Base-by-base conservation (phyloP, 148 eudicot genomes). In the Limonium bicolor region DNA sequence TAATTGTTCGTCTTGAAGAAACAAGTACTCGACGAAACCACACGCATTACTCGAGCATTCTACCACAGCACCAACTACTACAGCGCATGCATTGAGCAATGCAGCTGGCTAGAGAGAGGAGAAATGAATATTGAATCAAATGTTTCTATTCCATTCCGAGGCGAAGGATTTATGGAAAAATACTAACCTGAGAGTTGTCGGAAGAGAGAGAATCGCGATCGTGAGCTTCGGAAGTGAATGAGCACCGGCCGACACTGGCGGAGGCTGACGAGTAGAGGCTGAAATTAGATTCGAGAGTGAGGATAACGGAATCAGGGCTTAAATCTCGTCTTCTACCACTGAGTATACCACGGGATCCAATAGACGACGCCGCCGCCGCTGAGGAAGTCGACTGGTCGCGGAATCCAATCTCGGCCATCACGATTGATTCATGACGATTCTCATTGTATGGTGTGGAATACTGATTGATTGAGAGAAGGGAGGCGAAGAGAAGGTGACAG, bases 221-320 rank as follows among this genome's bases (percentile, higher is more conserved):
- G 39, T 48, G 70, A 7, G 51, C 58, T 29, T 78, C 80, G 9
- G 84, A 72, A 2, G 85, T 67, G 50, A 67, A 77, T 26, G 90
- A 77, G 61, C 77, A 77, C 18, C 86, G 79, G 32, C 71, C 82
- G 2, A 68, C 85, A 23, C 81, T 69, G 6, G 58, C 82, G 16
- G 96, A 78, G 20, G 81, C 77, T 31, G 88, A 82, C 7, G 94
- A 87, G 49, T 74, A 74, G 46, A 87, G 62, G 30, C 73, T 69
- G 67, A 68, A 59, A 41, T 71, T 63, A 18, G 94, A 64, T 6
- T 74, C 77, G 15, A 20, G 53, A 1, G 76, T 53, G 44, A 62
- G 54, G 37, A 80, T 74, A 1, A 83, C 77, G 0, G 94, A 88
- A 56, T 88, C 74, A 14, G 94, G 83, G 62, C 90, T 82, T 1